Evolutionary conservation across 2,329 filamentous ascomycete species (phyloP).

Genomic region (Hymenoscyphus scutula): DNA sequence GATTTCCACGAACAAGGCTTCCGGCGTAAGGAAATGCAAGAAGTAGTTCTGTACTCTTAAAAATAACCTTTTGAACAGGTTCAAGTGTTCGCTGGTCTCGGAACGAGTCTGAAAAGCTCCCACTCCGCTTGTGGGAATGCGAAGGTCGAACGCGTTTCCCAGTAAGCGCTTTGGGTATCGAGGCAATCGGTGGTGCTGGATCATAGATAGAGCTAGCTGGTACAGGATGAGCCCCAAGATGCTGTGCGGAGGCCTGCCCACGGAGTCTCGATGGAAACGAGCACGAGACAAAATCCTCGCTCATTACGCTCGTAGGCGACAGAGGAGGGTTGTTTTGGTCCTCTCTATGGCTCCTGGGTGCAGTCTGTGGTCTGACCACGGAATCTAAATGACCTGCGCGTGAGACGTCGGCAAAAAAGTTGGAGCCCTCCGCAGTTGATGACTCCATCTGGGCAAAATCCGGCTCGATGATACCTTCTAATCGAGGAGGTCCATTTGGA

Average conservation of each 20-base stretch:
- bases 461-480: constrained; percentile 42
- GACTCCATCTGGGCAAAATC: constrained; percentile 32
- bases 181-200: constrained; percentile 51
- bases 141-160: constrained; percentile 59
- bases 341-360: constrained; percentile 8
- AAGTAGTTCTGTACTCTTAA: constrained; percentile 56
- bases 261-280: constrained; percentile 56
- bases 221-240: constrained; percentile 55
- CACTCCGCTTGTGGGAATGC: constrained; percentile 74
- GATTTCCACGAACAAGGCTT: constrained; percentile 80
- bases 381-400: constrained; percentile 49
- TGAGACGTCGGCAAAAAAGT: constrained; percentile 48
- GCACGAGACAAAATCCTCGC: constrained; percentile 61
- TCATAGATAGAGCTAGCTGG: constrained; percentile 50
- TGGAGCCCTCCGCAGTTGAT: constrained; percentile 33
- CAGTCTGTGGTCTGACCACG: constrained; percentile 38
- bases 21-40: constrained; percentile 70
- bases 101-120: constrained; percentile 81
- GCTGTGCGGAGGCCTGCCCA: constrained; percentile 43
- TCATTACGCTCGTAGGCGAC: constrained; percentile 58
- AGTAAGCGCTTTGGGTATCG: constrained; percentile 55
- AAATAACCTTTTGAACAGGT: constrained; percentile 46
- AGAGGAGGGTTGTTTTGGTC: constrained; percentile 36
- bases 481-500: constrained; percentile 43
- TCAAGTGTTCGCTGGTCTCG: constrained; percentile 58